These are phyloP conservation scores for Kwoniella dendrophila DNA, from an alignment of 768 basidiomycete species.

Conservation along the genomic window DNA sequence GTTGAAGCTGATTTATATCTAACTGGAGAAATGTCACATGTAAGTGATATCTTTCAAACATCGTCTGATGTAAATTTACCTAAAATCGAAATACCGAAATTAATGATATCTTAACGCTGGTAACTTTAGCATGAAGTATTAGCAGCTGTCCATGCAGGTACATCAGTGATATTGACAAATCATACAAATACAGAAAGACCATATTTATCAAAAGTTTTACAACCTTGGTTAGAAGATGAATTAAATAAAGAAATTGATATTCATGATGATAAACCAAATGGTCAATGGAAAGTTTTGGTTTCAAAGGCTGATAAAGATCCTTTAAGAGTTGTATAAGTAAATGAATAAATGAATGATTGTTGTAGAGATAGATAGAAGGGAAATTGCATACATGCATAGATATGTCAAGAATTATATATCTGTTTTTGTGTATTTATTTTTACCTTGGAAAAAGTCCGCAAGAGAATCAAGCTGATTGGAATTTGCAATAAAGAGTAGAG, in stretches of 20 bases:
- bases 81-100: too few species aligned
- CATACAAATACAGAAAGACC: conserved; percentile 96
- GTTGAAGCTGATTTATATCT: conserved; percentile 81
- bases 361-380: too few species aligned
- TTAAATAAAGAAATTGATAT: conserved; percentile 55
- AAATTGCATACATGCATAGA: too few species aligned
- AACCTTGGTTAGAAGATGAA: conserved; percentile 65
- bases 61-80: too few species aligned
- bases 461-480: too few species aligned
- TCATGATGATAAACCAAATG: conserved; percentile 22
- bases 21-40: conserved; percentile 92
- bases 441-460: too few species aligned
- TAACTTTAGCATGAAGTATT: conserved; percentile 76
- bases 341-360: background rate
- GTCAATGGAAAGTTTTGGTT: conserved; percentile 65
- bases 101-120: background rate
- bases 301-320: conserved; percentile 77
- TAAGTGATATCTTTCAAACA: too few species aligned
- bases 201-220: conserved; percentile 72
- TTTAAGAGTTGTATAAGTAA: conserved; percentile 52
- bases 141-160: conserved; percentile 73
- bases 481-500: too few species aligned
- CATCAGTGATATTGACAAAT: conserved; percentile 79
- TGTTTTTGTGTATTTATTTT: too few species aligned
- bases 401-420: too few species aligned